Evolutionary conservation across 176 grass and related monocot genomes (phyloP).

Genomic region (Oryza meridionalis): DNA sequence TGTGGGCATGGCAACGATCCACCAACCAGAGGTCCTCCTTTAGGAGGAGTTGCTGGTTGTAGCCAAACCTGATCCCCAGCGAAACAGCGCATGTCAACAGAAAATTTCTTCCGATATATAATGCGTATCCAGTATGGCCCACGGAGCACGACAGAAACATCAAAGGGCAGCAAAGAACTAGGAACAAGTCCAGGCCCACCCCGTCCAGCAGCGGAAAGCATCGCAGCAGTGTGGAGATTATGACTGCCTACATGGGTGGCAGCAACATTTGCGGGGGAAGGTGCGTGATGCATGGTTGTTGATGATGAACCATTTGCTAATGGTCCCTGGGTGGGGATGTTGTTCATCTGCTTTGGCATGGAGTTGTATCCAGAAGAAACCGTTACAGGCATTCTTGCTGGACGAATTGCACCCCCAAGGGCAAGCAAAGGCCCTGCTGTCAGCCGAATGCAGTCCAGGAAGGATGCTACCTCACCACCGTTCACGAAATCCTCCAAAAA

Average conservation of each 20-base stretch:
- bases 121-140: constrained; percentile 99
- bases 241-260: constrained; percentile 68
- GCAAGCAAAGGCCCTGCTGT: constrained; percentile 97
- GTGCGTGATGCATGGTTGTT: constrained; percentile 55
- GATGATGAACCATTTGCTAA: constrained; percentile 66
- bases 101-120: constrained; percentile 99
- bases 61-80: constrained; percentile 99
- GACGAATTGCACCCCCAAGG: constrained; percentile 97
- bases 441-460: constrained; percentile 93
- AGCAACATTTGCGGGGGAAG: constrained; percentile 46
- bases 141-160: constrained; percentile 96
- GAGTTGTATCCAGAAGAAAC: constrained; percentile 68
- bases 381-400: constrained; percentile 90
- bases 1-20: constrained; percentile 97
- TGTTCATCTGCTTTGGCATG: constrained; percentile 61
- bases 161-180: constrained; percentile 96
- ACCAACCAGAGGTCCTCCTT: constrained; percentile 87
- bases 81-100: constrained; percentile 99
- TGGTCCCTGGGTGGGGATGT: constrained; percentile 47
- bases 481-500: constrained; percentile 99
- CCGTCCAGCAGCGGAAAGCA: constrained; percentile 84
- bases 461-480: constrained; percentile 98
- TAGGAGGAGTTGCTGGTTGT: constrained; percentile 96
- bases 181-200: constrained; percentile 95
- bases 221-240: constrained; percentile 73